phyloP scores from a whole-genome alignment of 2,329 filamentous ascomycete genomes.

The Ampelomyces quisqualis region DNA sequence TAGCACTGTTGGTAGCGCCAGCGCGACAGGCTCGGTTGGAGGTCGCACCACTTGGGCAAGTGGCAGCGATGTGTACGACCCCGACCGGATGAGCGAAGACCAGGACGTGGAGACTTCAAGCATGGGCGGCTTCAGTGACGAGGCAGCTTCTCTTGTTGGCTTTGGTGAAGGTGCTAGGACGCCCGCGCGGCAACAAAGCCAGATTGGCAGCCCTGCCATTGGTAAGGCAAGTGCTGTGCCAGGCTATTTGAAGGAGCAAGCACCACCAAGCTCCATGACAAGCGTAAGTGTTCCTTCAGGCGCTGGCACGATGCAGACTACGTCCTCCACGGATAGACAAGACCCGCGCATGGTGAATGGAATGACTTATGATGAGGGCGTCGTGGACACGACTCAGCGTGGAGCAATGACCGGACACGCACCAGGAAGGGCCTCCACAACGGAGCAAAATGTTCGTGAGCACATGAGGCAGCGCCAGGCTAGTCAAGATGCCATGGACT shows the following conservation, averaged over 20 bases:
- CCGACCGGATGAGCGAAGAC: constrained; percentile 70
- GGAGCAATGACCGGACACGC: constrained; percentile 33
- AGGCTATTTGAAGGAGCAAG: constrained; percentile 37
- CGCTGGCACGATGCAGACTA: constrained; percentile 33
- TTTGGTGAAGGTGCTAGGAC: constrained; percentile 82
- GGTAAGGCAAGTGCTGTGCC: constrained; percentile 48
- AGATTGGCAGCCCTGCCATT: constrained; percentile 76
- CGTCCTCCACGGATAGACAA: constrained; percentile 36
- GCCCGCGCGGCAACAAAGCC: constrained; percentile 58
- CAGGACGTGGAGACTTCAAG: constrained; percentile 62
- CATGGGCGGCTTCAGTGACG: constrained; percentile 80
- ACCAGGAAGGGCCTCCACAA: constrained; percentile 53
- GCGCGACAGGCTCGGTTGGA: constrained; percentile 77
- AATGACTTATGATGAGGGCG: constrained; percentile 48
- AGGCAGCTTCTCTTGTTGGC: constrained; percentile 80
- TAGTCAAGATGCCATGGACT: constrained; percentile 28
- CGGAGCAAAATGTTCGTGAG: constrained; percentile 65
- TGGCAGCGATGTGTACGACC: constrained; percentile 60
- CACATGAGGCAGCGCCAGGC: constrained; percentile 38
- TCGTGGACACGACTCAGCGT: constrained; percentile 45
- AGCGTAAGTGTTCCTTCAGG: constrained; percentile 31
- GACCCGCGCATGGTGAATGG: constrained; percentile 50
- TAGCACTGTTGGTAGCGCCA: constrained; percentile 88
- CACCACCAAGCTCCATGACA: constrained; percentile 34
- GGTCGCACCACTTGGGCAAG: constrained; percentile 69